A percentile compares a stretch with the other conserved stretches of the same genome.
phyloP scores from a whole-genome alignment of 805 yeast species.

The Spathaspora arborariae region DNA sequence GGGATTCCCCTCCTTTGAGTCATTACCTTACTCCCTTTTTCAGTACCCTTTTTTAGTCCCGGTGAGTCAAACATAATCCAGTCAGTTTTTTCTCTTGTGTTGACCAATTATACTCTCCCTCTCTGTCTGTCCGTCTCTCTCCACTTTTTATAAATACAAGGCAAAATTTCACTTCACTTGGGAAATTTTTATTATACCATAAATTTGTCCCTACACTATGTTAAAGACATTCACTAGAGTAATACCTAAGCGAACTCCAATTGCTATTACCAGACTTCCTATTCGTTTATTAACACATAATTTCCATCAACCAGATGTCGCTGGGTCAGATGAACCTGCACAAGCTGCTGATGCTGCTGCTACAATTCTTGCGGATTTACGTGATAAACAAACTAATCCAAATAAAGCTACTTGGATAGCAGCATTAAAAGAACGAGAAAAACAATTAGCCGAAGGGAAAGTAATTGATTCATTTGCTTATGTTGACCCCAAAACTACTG shows the following conservation, averaged over 20 bases:
- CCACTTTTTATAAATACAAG: too few relatives aligned
- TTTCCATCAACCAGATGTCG: conserved; percentile 29
- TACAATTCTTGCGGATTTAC: conserved; percentile 59
- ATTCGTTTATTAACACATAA: conserved; percentile 7
- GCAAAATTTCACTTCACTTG: too few relatives aligned
- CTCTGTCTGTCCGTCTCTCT: too few relatives aligned
- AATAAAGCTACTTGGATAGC: conserved; percentile 78
- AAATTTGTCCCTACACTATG: too few relatives aligned
- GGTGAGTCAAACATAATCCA: too few relatives aligned
- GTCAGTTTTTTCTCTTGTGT: too few relatives aligned
- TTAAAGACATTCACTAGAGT: background rate
- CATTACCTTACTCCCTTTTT: too few relatives aligned
- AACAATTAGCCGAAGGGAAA: conserved; percentile 70
- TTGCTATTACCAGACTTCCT: background rate
- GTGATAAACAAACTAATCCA: conserved; percentile 45
- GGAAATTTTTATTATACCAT: too few relatives aligned
- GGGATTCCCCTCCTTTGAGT: too few relatives aligned
- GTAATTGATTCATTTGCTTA: conserved; percentile 67
- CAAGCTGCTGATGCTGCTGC: conserved; percentile 74
- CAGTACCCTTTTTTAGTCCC: too few relatives aligned
- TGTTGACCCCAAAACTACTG: conserved; percentile 67
- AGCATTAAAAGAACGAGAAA: conserved; percentile 71
- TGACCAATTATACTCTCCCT: too few relatives aligned
- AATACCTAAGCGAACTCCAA: too few relatives aligned
- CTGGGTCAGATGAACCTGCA: conserved; percentile 47